Evolutionary conservation across 2,329 filamentous ascomycete genomes (phyloP).

Genomic region (Cercospora zeina): DNA sequence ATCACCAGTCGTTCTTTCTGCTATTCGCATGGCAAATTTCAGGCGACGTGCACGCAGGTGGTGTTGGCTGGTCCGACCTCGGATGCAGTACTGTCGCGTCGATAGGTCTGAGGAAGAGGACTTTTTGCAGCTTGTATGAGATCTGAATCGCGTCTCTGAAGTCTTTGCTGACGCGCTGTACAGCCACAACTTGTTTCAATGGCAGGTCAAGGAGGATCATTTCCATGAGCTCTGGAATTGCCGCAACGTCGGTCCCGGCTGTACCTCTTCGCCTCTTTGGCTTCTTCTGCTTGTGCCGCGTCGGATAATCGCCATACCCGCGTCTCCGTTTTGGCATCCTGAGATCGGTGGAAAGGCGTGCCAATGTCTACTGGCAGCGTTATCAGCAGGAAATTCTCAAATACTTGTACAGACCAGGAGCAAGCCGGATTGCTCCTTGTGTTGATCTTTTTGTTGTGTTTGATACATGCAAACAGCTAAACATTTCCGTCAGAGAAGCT

Average conservation of each 20-base stretch:
- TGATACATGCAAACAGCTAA: neutral
- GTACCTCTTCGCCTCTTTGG: neutral
- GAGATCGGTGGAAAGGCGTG: neutral
- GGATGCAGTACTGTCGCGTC: neutral
- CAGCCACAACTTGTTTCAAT: neutral
- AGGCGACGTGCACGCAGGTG: neutral
- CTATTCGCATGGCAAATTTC: neutral
- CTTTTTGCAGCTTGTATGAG: neutral
- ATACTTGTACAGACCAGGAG: neutral
- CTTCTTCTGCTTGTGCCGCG: too few relatives aligned
- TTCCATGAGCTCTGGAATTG: neutral
- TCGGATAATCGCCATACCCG: neutral
- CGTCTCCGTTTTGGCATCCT: neutral
- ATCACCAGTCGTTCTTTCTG: neutral
- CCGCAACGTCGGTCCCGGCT: neutral
- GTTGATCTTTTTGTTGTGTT: neutral
- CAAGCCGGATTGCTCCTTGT: neutral
- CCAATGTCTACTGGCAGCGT: neutral
- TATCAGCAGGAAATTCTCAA: neutral
- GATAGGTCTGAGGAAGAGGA: neutral
- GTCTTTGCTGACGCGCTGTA: neutral
- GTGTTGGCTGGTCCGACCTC: neutral
- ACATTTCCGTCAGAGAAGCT: neutral
- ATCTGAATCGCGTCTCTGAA: neutral
- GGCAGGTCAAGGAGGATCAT: neutral